phyloP scores from a whole-genome alignment of 306 rosid genomes.

The Medicago lupulina region DNA sequence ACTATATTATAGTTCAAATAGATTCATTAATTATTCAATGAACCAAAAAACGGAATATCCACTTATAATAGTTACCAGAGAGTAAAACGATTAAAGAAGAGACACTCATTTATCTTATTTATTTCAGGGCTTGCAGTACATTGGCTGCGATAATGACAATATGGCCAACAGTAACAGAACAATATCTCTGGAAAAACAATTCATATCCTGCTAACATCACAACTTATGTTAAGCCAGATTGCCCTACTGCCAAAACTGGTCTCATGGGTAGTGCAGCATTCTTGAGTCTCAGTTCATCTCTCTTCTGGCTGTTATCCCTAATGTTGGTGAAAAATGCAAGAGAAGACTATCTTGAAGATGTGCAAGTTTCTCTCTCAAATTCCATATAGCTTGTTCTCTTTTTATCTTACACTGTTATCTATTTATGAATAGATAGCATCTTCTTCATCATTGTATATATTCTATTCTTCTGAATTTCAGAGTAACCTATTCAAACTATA shows the following conservation, averaged over 20 bases:
- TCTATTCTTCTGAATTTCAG: too few relatives aligned
- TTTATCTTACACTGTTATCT: not conserved
- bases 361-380: not conserved
- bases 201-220: not conserved
- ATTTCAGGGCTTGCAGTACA: conserved; percentile 7
- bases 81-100: too few relatives aligned
- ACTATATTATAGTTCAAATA: too few relatives aligned
- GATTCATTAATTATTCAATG: too few relatives aligned
- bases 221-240: conserved; percentile 20
- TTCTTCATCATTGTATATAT: too few relatives aligned
- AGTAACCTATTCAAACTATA: too few relatives aligned
- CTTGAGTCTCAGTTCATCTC: conserved; percentile 4
- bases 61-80: too few relatives aligned
- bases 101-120: not conserved
- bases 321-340: conserved; percentile 19
- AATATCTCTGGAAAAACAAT: conserved; percentile 49
- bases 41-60: not conserved
- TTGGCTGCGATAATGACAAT: conserved; percentile 54
- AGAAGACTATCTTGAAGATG: conserved; percentile 11
- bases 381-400: not conserved
- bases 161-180: conserved; percentile 75
- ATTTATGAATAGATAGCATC: not conserved
- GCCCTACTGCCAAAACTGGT: conserved; percentile 67
- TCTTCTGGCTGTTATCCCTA: conserved; percentile 5
- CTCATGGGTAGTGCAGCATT: conserved; percentile 19